Evolutionary conservation across 2,329 filamentous ascomycete species (phyloP).

Genomic region (Hirsutella rhossiliensis): DNA sequence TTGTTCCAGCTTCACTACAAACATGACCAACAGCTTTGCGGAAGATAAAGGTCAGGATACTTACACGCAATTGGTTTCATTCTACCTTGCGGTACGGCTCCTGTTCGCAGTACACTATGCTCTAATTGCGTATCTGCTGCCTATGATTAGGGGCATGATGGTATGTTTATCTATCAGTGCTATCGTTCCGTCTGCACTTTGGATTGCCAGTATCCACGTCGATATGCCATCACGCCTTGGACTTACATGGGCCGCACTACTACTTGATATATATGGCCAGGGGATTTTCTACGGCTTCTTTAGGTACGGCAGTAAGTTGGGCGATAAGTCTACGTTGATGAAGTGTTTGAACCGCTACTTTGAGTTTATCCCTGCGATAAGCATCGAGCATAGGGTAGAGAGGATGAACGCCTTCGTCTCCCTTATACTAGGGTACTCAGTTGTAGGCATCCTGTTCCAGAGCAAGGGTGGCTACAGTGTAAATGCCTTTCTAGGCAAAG

Average conservation of each 20-base stretch:
- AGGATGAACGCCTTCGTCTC: conserved; percentile 53
- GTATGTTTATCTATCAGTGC: conserved; percentile 30
- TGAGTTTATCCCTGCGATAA: conserved; percentile 49
- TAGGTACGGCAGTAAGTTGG: conserved; percentile 13
- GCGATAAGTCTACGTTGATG: conserved; percentile 8
- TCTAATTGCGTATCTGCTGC: conserved; percentile 32
- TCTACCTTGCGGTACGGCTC: conserved; percentile 46
- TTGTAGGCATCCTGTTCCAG: conserved; percentile 50
- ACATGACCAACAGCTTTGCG: conserved; percentile 45
- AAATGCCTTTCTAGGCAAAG: conserved; percentile 50
- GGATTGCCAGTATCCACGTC: conserved; percentile 48
- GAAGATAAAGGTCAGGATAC: conserved; percentile 31
- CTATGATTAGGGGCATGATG: conserved; percentile 47
- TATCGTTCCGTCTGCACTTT: conserved; percentile 37
- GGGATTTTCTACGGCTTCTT: conserved; percentile 28
- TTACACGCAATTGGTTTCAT: conserved; percentile 45
- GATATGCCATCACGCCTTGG: conserved; percentile 40
- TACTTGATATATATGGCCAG: conserved; percentile 38
- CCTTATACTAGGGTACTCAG: conserved; percentile 52
- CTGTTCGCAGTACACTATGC: conserved; percentile 37
- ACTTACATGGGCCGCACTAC: conserved; percentile 43
- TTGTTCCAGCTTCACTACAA: conserved; percentile 12
- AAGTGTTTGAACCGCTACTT: conserved; percentile 25
- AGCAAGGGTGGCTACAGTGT: conserved; percentile 30
- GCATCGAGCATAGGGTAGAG: conserved; percentile 56